Conservation (phyloP, 2,329 filamentous ascomycete species). For the Paecilomyces sp. region DNA sequence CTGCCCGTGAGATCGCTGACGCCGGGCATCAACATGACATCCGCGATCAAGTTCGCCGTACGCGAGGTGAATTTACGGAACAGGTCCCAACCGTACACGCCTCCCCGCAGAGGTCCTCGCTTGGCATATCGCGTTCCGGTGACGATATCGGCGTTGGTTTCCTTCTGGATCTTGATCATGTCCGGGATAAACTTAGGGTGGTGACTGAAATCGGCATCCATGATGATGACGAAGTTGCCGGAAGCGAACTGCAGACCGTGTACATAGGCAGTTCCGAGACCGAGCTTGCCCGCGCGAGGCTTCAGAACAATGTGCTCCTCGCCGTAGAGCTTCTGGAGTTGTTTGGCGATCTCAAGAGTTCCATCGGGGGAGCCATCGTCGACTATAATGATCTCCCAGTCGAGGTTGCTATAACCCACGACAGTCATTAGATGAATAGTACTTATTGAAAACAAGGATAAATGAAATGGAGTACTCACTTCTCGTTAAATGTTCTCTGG, state of each 20-base stretch:
- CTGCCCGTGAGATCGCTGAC: constrained; percentile 94
- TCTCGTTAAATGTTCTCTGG: constrained; percentile 81
- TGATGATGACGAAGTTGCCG: constrained; percentile 97
- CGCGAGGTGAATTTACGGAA: constrained; percentile 69
- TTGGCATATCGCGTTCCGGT: constrained; percentile 92
- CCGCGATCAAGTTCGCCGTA: constrained; percentile 87
- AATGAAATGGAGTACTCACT: constrained; percentile 49
- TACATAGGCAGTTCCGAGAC: constrained; percentile 93
- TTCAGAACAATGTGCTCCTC: constrained; percentile 72
- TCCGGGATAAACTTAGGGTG: constrained; percentile 97
- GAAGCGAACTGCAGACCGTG: constrained; percentile 85
- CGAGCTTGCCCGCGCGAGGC: constrained; percentile 86
- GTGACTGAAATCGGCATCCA: constrained; percentile 99
- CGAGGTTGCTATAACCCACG: constrained; percentile 61
- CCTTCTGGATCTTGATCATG: constrained; percentile 79
- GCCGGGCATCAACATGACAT: constrained; percentile 85
- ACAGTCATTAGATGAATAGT: background rate
- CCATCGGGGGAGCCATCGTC: constrained; percentile 97
- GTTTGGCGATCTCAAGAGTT: constrained; percentile 81
- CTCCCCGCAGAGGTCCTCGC: constrained; percentile 54
- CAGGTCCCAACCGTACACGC: constrained; percentile 94
- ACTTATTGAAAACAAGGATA: background rate
- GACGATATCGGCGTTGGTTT: constrained; percentile 85
- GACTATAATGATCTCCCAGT: constrained; percentile 97
- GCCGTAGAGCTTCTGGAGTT: constrained; percentile 80